Evolutionary conservation across 805 yeast species (phyloP).

Genomic region (Osmozyma mogii): DNA sequence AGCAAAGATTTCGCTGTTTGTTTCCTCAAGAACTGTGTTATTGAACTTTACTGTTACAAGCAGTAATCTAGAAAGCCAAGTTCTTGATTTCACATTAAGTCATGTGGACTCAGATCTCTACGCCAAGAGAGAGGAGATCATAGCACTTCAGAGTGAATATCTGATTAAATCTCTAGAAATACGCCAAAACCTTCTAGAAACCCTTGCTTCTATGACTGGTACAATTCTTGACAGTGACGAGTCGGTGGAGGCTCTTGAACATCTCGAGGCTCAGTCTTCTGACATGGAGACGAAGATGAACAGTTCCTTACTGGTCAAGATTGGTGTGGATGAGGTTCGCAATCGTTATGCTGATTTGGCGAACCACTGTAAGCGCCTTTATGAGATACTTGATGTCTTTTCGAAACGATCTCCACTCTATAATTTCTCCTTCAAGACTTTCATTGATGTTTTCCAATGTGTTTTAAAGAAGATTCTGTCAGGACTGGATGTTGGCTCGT

Average conservation of each 20-base stretch:
- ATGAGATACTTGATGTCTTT: conserved; percentile 33
- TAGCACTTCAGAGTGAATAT: conserved; percentile 53
- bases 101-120: conserved; percentile 63
- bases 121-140: conserved; percentile 42
- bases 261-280: conserved; percentile 53
- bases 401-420: conserved; percentile 44
- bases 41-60: conserved; percentile 70
- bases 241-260: conserved; percentile 52
- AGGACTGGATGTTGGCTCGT: conserved; percentile 10
- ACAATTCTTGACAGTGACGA: conserved; percentile 62
- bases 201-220: conserved; percentile 50
- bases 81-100: conserved; percentile 48
- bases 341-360: conserved; percentile 49
- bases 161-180: conserved; percentile 43
- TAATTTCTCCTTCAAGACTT: conserved; percentile 42
- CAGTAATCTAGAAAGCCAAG: conserved; percentile 54
- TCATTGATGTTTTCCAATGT: conserved; percentile 13
- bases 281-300: conserved; percentile 45
- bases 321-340: conserved; percentile 42
- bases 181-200: conserved; percentile 51
- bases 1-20: conserved; percentile 40
- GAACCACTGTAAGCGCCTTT: conserved; percentile 43
- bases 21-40: conserved; percentile 54
- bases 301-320: conserved; percentile 50
- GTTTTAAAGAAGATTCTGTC: conserved; percentile 11